These are phyloP conservation scores for Hippophae tibetana DNA, from an alignment of 306 rosid species.

Conservation along the genomic window DNA sequence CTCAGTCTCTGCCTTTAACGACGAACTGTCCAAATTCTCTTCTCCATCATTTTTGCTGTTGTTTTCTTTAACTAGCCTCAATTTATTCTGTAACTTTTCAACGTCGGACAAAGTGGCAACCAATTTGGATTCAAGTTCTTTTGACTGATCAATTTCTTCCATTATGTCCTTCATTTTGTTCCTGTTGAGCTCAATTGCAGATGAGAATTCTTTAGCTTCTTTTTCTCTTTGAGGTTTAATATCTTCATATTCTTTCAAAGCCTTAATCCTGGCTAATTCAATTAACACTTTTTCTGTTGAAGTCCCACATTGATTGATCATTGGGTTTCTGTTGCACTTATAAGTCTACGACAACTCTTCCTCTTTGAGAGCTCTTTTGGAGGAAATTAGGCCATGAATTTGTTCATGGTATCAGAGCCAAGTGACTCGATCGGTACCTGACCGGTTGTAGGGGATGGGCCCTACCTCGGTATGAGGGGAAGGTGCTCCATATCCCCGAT, in stretches of 20 bases:
- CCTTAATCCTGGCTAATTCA: conserved; percentile 81
- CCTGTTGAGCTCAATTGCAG: conserved; percentile 35
- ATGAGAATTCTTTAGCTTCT: conserved; percentile 37
- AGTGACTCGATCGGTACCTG: too few species aligned
- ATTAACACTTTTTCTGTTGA: conserved; percentile 71
- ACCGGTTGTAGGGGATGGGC: too few species aligned
- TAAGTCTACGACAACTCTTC: too few species aligned
- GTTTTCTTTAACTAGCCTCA: conserved; percentile 38
- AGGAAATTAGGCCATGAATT: too few species aligned
- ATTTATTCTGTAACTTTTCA: conserved; percentile 48
- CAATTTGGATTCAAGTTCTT: conserved; percentile 53
- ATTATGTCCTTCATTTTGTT: conserved; percentile 29
- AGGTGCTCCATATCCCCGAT: too few species aligned
- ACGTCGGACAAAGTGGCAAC: conserved; percentile 56
- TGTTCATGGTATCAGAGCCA: too few species aligned
- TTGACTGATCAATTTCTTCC: conserved; percentile 45
- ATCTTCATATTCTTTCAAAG: conserved; percentile 57
- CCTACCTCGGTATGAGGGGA: too few species aligned
- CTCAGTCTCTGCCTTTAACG: conserved; percentile 33
- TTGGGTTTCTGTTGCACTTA: too few species aligned
- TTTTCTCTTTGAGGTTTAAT: conserved; percentile 38
- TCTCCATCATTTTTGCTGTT: conserved; percentile 21
- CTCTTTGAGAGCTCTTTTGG: too few species aligned
- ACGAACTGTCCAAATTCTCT: conserved; percentile 31
- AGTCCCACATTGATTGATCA: too few species aligned